Evolutionary conservation across 2,329 filamentous ascomycete genomes (phyloP).

Genomic region (Setomelanomma holmii): DNA sequence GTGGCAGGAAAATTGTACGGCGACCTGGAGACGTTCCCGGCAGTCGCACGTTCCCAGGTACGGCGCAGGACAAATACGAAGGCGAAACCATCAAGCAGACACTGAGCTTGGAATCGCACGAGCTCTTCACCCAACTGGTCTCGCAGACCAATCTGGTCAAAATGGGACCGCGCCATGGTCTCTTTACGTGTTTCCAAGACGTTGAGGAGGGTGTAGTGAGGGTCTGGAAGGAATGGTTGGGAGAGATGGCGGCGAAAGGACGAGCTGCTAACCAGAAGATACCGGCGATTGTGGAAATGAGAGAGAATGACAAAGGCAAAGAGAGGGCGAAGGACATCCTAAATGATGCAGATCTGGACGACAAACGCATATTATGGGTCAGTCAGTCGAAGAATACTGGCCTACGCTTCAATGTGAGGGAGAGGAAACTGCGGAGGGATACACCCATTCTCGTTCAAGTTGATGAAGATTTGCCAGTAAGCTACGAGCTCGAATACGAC

Average conservation of each 20-base stretch:
- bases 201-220: slow-evolving; percentile 73
- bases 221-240: slow-evolving; percentile 76
- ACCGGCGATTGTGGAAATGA: too few relatives aligned
- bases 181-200: slow-evolving; percentile 70
- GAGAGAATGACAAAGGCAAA: slow-evolving; percentile 37
- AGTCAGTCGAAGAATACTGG: slow-evolving; percentile 70
- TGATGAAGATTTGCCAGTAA: slow-evolving; percentile 71
- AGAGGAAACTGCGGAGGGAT: slow-evolving; percentile 55
- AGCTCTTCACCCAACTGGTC: slow-evolving; percentile 78
- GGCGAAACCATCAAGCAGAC: slow-evolving; percentile 63
- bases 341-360: slow-evolving; percentile 15
- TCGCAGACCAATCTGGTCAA: slow-evolving; percentile 73
- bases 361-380: slow-evolving; percentile 69
- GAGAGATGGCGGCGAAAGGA: slow-evolving; percentile 46
- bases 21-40: slow-evolving; percentile 58
- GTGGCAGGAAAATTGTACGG: slow-evolving; percentile 44
- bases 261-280: slow-evolving; percentile 23
- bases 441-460: slow-evolving; percentile 63
- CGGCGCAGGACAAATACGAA: slow-evolving; percentile 33
- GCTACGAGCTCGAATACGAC: slow-evolving; percentile 75
- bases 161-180: slow-evolving; percentile 64
- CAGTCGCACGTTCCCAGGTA: slow-evolving; percentile 48
- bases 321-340: slow-evolving; percentile 16
- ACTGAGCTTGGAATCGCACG: slow-evolving; percentile 71
- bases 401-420: slow-evolving; percentile 69